Evolutionary conservation across 176 grass and related monocot genomes (phyloP), one percentile per base, ranked within the genome.

Genomic region (Aegilops longissima): DNA sequence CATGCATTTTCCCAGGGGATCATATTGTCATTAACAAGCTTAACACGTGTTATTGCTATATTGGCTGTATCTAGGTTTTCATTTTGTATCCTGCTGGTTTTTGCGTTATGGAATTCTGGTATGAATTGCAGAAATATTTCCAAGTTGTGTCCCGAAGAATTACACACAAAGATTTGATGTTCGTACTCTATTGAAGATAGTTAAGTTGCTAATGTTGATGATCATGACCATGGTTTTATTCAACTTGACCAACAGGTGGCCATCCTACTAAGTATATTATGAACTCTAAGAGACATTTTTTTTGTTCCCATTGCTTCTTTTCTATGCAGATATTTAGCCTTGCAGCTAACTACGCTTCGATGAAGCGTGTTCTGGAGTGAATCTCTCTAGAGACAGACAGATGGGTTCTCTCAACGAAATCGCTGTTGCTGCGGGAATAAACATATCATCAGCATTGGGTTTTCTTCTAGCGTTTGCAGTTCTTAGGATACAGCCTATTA

Each of bases 391-490:
- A 87, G 83, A 64, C 75, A 77, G 38, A 95, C 75, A 77, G 45
- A 95, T 98, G 95, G 95, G 87, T 78, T 95, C 95, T 29, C 36
- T 98, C 44, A 73, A 67, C 52, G 95, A 95, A 72, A 98, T 98
- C 54, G 86, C 74, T 6, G 59, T 98, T 16, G 81, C 93, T 12
- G 95, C 95, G 1, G 85, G 89, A 49, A 91, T 98, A 86, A 98
- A 95, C 71, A 93, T 98, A 84, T 68, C 90, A 49, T 95, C 95
- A n/a, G 91, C 93, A 47, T 31, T 93, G 58, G 83, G 88, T 33
- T 98, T 98, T 82, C 91, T 98, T 54, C 76, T 98, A 29, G 91
- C 90, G 62, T 98, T 98, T 81, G 95, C 93, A 17, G 39, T 98
- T 86, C 73, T 98, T 21, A 79, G 95, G 81, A 90, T 95, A 81